phyloP scores from a whole-genome alignment of 495 filamentous ascomycete genomes.

The Aspergillus asperescens region DNA sequence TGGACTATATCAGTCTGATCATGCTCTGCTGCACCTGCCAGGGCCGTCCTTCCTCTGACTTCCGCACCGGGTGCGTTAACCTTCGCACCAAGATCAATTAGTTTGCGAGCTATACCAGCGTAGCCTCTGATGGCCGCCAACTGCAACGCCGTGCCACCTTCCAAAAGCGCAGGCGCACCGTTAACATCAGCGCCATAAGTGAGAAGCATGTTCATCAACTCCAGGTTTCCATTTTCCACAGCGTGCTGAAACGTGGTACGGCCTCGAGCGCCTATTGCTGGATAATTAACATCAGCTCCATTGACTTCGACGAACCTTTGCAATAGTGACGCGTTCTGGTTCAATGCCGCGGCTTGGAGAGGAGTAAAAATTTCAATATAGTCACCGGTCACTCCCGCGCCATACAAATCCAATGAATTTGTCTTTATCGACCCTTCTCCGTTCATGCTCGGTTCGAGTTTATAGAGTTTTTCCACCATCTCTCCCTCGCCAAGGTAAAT shows the following conservation, averaged over 20 bases:
- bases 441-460: neutral
- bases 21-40: neutral
- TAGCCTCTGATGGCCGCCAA: conserved; percentile 24
- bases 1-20: neutral
- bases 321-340: neutral
- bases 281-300: neutral
- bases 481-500: neutral
- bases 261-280: neutral
- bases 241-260: conserved; percentile 26
- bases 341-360: neutral
- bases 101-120: conserved; percentile 15
- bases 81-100: conserved; percentile 24
- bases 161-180: conserved; percentile 3
- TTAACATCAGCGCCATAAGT: conserved; percentile 28
- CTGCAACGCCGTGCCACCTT: conserved; percentile 19
- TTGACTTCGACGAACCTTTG: neutral
- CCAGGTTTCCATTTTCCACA: conserved; percentile 20
- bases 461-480: neutral
- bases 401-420: no score
- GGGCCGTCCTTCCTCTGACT: neutral
- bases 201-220: conserved; percentile 27
- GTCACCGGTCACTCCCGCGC: no score
- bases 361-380: neutral
- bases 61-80: conserved; percentile 27
- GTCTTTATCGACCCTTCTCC: neutral